These are phyloP conservation scores for Bipolaris cookei DNA, from an alignment of 2,329 filamentous ascomycete species.

Conservation along the genomic window DNA sequence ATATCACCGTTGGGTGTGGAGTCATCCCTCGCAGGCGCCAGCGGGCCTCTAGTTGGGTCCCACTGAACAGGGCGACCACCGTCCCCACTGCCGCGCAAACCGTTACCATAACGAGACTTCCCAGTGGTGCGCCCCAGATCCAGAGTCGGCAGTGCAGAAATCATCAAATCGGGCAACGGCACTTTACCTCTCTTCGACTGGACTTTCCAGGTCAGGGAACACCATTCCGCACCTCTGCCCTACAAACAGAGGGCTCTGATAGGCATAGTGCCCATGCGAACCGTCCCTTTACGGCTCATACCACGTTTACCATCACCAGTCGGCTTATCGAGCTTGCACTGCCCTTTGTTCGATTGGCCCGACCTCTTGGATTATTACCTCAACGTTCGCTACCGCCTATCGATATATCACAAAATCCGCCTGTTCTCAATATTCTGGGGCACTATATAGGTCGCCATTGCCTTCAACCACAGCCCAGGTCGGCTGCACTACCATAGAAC, in stretches of 20 bases:
- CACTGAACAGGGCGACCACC: constrained; percentile 2
- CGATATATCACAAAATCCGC: background rate
- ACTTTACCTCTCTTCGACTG: background rate
- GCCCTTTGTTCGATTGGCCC: constrained; percentile 9
- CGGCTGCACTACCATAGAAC: background rate
- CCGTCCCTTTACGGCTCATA: background rate
- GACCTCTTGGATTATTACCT: background rate
- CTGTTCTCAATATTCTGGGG: background rate
- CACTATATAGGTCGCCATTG: constrained; percentile 5
- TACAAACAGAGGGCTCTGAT: background rate
- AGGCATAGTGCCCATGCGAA: background rate
- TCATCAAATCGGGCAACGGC: background rate
- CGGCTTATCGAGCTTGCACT: background rate
- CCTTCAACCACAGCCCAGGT: background rate
- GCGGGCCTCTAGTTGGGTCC: constrained; percentile 16
- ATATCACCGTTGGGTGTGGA: constrained; percentile 12
- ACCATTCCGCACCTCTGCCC: background rate
- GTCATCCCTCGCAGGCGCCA: constrained; percentile 5
- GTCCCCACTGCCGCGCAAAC: constrained; percentile 10
- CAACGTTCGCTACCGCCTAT: background rate
- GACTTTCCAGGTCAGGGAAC: background rate
- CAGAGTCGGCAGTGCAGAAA: background rate
- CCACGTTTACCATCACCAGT: background rate
- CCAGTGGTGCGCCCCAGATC: background rate
- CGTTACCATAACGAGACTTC: constrained; percentile 3